A percentile compares a stretch with the other conserved stretches of the same genome.
phyloP scores from a whole-genome alignment of 805 yeast species.

The Candida jianshihensis region DNA sequence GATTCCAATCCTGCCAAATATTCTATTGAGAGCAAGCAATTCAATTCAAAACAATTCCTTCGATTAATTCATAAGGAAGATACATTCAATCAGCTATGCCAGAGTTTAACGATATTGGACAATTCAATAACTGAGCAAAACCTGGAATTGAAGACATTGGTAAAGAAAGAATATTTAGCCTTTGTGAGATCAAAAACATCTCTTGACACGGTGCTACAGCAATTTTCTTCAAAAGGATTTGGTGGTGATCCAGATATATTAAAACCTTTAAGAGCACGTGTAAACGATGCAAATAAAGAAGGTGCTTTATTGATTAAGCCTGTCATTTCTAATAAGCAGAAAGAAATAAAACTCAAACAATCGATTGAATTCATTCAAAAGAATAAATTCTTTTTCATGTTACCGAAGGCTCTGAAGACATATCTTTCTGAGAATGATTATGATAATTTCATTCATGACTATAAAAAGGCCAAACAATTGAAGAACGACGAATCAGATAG shows the following conservation, averaged over 20 bases:
- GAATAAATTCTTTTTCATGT: slow-evolving; percentile 46
- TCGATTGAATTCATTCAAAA: slow-evolving; percentile 46
- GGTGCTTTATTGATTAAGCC: slow-evolving; percentile 55
- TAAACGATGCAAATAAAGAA: slow-evolving; percentile 43
- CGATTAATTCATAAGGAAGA: slow-evolving; percentile 50
- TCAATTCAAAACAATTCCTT: slow-evolving; percentile 50
- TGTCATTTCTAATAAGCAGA: slow-evolving; percentile 41
- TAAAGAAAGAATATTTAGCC: slow-evolving; percentile 53
- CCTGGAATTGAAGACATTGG: slow-evolving; percentile 40
- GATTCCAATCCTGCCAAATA: slow-evolving; percentile 33
- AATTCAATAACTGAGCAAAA: slow-evolving; percentile 41
- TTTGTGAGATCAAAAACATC: slow-evolving; percentile 61
- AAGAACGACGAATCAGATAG: slow-evolving; percentile 19
- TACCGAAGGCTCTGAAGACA: slow-evolving; percentile 42
- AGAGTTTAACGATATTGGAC: slow-evolving; percentile 43
- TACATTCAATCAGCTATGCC: slow-evolving; percentile 41
- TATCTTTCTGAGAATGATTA: slow-evolving; percentile 46
- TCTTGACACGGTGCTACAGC: slow-evolving; percentile 52
- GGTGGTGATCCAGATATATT: slow-evolving; percentile 22
- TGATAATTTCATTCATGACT: slow-evolving; percentile 49
- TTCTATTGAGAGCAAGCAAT: slow-evolving; percentile 49
- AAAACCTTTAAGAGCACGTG: slow-evolving; percentile 30
- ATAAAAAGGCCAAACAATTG: slow-evolving; percentile 39
- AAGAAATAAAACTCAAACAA: slow-evolving; percentile 40
- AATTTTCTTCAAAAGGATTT: slow-evolving; percentile 37